Evolutionary conservation across 2,329 filamentous ascomycete species (phyloP).

Genomic region (Davidsoniella virescens): DNA sequence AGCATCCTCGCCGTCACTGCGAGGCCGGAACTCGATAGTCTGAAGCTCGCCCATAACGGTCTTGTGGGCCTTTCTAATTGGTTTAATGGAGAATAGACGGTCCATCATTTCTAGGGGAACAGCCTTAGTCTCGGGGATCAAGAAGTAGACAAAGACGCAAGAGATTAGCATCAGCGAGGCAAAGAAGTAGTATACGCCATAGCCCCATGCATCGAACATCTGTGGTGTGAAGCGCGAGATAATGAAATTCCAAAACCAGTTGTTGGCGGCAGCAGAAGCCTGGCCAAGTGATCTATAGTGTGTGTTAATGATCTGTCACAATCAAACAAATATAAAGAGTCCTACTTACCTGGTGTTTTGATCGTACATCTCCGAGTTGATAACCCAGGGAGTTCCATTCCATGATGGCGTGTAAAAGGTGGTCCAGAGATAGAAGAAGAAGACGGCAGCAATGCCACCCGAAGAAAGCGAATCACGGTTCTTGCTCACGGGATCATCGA

Average conservation of each 20-base stretch:
- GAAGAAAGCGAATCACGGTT: constrained; percentile 17
- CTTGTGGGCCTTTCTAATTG: constrained; percentile 27
- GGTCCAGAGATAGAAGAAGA: constrained; percentile 49
- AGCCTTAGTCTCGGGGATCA: constrained; percentile 49
- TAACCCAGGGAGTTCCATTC: constrained; percentile 57
- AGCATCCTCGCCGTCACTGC: constrained; percentile 17
- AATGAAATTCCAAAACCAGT: constrained; percentile 61
- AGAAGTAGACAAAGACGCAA: constrained; percentile 43
- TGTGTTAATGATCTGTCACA: constrained; percentile 20
- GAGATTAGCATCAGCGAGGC: constrained; percentile 43
- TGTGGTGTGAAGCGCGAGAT: constrained; percentile 50
- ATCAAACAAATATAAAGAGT: constrained; percentile 43
- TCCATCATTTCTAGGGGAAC: constrained; percentile 51
- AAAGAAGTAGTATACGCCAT: constrained; percentile 50
- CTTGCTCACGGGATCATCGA: constrained; percentile 36
- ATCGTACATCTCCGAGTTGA: constrained; percentile 46
- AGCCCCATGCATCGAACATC: constrained; percentile 43
- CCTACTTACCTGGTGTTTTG: constrained; percentile 7
- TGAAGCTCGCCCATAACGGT: constrained; percentile 28
- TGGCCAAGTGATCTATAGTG: constrained; percentile 10
- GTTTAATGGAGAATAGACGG: constrained; percentile 37
- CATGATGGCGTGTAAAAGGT: constrained; percentile 55
- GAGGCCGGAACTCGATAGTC: constrained; percentile 21
- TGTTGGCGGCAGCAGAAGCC: constrained; percentile 52
- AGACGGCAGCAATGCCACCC: constrained; percentile 52